These are phyloP conservation scores for Brassica incana DNA, from an alignment of 345 rosid species.

Conservation along the genomic window DNA sequence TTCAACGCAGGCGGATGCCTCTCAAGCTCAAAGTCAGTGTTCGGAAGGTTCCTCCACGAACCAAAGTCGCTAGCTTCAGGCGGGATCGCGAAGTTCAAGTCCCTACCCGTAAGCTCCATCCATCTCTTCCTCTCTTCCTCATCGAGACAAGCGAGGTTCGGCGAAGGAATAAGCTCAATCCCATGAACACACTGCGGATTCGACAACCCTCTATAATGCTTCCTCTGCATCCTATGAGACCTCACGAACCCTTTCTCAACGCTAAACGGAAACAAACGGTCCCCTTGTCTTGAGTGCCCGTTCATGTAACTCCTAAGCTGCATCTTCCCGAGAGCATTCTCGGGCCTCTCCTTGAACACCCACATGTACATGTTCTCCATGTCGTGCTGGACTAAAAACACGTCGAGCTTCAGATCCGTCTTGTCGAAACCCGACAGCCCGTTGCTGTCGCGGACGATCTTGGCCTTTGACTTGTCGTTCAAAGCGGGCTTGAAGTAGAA, in stretches of 20 bases:
- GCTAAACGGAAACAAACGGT: slow-evolving; percentile 82
- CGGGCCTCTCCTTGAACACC: slow-evolving; percentile 96
- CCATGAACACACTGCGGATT: slow-evolving; percentile 98
- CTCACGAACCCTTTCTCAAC: slow-evolving; percentile 94
- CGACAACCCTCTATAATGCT: slow-evolving; percentile 94
- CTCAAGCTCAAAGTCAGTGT: slow-evolving; percentile 91
- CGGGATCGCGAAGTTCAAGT: slow-evolving; percentile 72
- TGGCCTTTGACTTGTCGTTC: slow-evolving; percentile 84
- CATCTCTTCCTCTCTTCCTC: slow-evolving; percentile 93
- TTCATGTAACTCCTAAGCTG: slow-evolving; percentile 97
- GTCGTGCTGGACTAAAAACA: slow-evolving; percentile 94
- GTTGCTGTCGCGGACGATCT: slow-evolving; percentile 64
- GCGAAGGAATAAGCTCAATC: slow-evolving; percentile 71
- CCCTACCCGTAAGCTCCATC: slow-evolving; percentile 92
- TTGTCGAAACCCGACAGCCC: slow-evolving; percentile 83
- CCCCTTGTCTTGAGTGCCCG: slow-evolving; percentile 97
- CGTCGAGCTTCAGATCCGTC: slow-evolving; percentile 80
- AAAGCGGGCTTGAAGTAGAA: slow-evolving; percentile 89
- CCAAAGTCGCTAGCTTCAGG: slow-evolving; percentile 87
- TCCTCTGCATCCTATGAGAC: slow-evolving; percentile 97
- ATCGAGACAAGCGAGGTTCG: slow-evolving; percentile 67
- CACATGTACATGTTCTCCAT: slow-evolving; percentile 99
- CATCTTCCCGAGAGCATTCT: slow-evolving; percentile 98
- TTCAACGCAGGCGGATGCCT: slow-evolving; percentile 57
- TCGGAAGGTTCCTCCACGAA: slow-evolving; percentile 92